phyloP scores from a whole-genome alignment of 306 rosid species.

The Vigna mungo region DNA sequence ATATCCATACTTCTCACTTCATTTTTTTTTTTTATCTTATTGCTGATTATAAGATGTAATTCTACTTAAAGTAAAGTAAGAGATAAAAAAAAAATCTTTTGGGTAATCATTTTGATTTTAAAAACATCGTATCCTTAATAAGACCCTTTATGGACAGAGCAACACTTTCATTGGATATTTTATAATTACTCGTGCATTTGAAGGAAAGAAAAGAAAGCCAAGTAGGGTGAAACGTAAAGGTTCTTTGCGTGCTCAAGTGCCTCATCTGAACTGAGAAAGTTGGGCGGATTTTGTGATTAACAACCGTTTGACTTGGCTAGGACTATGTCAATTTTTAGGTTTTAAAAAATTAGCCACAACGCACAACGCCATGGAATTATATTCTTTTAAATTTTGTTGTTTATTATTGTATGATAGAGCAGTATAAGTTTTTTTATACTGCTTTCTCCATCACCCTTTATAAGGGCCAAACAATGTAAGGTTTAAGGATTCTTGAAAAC shows the following conservation, averaged over 20 bases:
- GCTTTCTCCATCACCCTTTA: constrained; percentile 13
- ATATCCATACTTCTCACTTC: neutral
- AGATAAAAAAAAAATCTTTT: neutral
- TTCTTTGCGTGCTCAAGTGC: constrained; percentile 25
- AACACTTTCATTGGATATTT: neutral
- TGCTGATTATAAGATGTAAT: neutral
- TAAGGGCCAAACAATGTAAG: constrained; percentile 12
- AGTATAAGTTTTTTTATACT: constrained; percentile 15
- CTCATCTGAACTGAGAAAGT: constrained; percentile 18
- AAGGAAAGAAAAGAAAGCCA: constrained; percentile 16
- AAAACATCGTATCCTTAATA: neutral
- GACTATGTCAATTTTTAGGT: constrained; percentile 10
- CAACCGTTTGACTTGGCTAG: constrained; percentile 15
- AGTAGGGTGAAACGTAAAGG: constrained; percentile 12
- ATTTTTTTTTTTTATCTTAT: neutral
- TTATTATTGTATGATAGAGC: neutral
- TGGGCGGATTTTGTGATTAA: neutral
- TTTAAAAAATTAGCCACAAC: neutral
- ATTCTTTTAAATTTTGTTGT: constrained; percentile 10
- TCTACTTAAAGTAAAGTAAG: neutral
- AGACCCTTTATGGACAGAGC: neutral
- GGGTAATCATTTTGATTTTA: neutral
- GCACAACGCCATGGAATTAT: neutral
- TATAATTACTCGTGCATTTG: neutral
- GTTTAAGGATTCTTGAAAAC: neutral